phyloP scores from a whole-genome alignment of 495 filamentous ascomycete species.

The Evernia prunastri region DNA sequence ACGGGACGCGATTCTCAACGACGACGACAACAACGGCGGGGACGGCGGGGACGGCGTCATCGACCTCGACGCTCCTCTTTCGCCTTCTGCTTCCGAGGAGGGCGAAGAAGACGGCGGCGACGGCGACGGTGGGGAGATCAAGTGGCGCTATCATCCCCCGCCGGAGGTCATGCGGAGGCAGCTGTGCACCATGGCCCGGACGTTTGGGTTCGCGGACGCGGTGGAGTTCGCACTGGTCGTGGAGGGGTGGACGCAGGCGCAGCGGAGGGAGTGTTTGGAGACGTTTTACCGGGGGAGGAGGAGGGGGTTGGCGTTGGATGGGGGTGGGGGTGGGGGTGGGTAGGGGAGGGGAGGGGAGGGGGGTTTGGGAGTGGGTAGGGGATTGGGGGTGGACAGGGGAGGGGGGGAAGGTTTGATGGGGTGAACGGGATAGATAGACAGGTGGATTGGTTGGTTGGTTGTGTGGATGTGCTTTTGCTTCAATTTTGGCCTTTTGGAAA shows the following conservation, averaged over 20 bases:
- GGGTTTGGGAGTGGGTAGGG: background rate
- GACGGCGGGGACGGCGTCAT: slow-evolving; percentile 22
- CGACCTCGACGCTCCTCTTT: slow-evolving; percentile 15
- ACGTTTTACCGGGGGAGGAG: slow-evolving; percentile 64
- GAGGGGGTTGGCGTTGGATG: slow-evolving; percentile 26
- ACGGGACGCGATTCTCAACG: slow-evolving; percentile 10
- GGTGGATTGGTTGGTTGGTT: background rate
- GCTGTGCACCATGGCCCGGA: slow-evolving; percentile 82
- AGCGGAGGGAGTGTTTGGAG: slow-evolving; percentile 73
- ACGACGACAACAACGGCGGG: slow-evolving; percentile 34
- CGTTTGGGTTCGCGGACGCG: slow-evolving; percentile 67
- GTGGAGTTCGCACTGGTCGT: slow-evolving; percentile 90
- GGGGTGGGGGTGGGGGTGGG: background rate
- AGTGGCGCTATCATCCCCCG: slow-evolving; percentile 70
- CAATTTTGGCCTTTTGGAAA: background rate
- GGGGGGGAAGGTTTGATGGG: background rate
- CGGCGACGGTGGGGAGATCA: slow-evolving; percentile 33
- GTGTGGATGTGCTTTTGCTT: background rate
- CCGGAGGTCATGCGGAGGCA: slow-evolving; percentile 69
- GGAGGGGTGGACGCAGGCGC: slow-evolving; percentile 85
- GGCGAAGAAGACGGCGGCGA: slow-evolving; percentile 22
- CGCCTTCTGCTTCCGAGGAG: no score
- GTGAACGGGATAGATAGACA: background rate
- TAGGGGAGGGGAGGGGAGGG: background rate
- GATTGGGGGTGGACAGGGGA: background rate